Evolutionary conservation across 768 basidiomycete genomes (phyloP).

Genomic region (Collybiopsis confluens): DNA sequence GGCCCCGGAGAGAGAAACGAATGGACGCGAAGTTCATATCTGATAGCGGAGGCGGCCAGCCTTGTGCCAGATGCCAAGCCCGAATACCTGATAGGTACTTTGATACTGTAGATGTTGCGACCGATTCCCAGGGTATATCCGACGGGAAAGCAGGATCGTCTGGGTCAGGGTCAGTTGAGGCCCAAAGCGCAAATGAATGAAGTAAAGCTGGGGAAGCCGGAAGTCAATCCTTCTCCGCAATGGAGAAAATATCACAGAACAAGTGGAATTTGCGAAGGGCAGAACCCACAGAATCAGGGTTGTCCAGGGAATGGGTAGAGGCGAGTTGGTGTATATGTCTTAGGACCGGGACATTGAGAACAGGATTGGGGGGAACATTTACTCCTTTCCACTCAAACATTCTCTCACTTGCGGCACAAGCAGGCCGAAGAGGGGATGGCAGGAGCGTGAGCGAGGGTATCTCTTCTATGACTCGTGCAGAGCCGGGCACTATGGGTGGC

Average conservation of each 20-base stretch:
- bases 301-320: constrained; percentile 17
- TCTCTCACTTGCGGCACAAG: constrained; percentile 18
- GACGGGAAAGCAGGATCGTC: constrained; percentile 6
- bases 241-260: too few species aligned
- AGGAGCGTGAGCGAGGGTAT: constrained; percentile 4
- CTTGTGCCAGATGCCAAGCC: constrained; percentile 36
- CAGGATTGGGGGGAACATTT: constrained; percentile 18
- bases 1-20: constrained; percentile 24
- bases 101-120: too few species aligned
- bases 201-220: constrained; percentile 24
- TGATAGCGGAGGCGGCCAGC: constrained; percentile 29
- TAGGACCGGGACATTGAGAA: constrained; percentile 19
- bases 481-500: not conserved
- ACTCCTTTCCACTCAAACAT: constrained; percentile 30
- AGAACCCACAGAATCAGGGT: constrained; percentile 13
- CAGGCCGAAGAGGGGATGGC: constrained; percentile 19
- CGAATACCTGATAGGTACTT: constrained; percentile 30
- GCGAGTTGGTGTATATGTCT: constrained; percentile 14
- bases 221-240: constrained; percentile 20
- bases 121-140: constrained; percentile 24
- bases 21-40: constrained; percentile 16
- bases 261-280: constrained; percentile 25
- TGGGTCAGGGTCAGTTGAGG: too few species aligned
- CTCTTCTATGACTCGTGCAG: not conserved
- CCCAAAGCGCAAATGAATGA: constrained; percentile 32